Percentiles rank a stretch among this genome's conserved stretches.
phyloP scores from a whole-genome alignment of 1,284 basidiomycete species.

The Austroboletus rostrupii region DNA sequence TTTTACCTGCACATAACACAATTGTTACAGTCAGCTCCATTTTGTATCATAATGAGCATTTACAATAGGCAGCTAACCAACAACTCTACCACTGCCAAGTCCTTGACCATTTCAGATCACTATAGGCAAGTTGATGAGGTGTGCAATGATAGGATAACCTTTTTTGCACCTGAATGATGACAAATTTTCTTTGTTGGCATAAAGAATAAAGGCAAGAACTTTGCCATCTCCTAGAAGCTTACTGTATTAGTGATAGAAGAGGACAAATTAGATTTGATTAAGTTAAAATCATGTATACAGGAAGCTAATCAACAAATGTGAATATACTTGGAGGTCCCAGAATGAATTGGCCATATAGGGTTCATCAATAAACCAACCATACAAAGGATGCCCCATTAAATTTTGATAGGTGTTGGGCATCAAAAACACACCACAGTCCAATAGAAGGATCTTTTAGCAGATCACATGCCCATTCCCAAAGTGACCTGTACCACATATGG shows the following conservation, averaged over 20 bases:
- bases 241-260: slow-evolving; percentile 6
- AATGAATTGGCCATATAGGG: slow-evolving; percentile 27
- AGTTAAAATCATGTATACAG: not conserved
- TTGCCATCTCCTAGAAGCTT: slow-evolving; percentile 19
- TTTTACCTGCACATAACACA: slow-evolving; percentile 23
- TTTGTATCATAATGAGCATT: slow-evolving; percentile 1
- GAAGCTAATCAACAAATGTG: not conserved
- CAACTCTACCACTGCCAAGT: slow-evolving; percentile 36
- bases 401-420: slow-evolving; percentile 25
- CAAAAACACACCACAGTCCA: slow-evolving; percentile 19
- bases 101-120: slow-evolving; percentile 36
- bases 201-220: slow-evolving; percentile 31
- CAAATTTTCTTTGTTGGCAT: slow-evolving; percentile 45
- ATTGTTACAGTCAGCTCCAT: not conserved
- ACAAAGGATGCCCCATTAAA: slow-evolving; percentile 28
- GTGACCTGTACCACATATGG: slow-evolving; percentile 4
- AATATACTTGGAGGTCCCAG: slow-evolving; percentile 11
- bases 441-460: slow-evolving; percentile 11
- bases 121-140: slow-evolving; percentile 33
- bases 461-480: slow-evolving; percentile 15
- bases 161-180: slow-evolving; percentile 40
- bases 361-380: slow-evolving; percentile 32
- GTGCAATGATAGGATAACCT: slow-evolving; percentile 40
- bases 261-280: not conserved
- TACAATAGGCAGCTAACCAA: slow-evolving; percentile 46